Base-by-base conservation (phyloP, 1,284 basidiomycete genomes). In the Inonotus hispidus region DNA sequence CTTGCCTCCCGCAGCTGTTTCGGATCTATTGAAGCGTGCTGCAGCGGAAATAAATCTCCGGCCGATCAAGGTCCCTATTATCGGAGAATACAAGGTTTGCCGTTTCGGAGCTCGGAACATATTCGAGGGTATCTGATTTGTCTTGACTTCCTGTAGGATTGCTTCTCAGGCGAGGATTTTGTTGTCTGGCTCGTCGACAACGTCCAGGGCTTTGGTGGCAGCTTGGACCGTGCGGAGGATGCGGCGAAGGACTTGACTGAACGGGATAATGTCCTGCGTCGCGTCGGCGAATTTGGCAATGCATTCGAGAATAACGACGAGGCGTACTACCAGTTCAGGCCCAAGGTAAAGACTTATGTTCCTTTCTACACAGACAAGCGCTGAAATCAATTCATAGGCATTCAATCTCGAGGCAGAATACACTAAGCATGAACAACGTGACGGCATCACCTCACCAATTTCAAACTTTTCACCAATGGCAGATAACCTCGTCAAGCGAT, bases 91-190 rank as follows among this genome's bases (percentile, higher is more conserved):
- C 67, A 83, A 86, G 57, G 56, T 58, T 54, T 11, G 54, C 10
- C 16, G 19, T 2, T 35, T 45, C 41, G 29, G 29, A 39, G 19
- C 14, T 32, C n/a, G 10, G 21, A 8, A 46, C 8, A 3, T 5
- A 27, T 32, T 50, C n/a, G 19, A 14, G 29, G 25, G 10, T 21
- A 23, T 29, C 29, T 50, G 1, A 23, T 27, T n/a, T 29, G 1
- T 50, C 2, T 46, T 46, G 13, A 6, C 14, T 50, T 29, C 6
- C 38, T 25, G 4, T 23, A 58, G 23, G 88, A 92, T 66, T 90
- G 89, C 63, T 94, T 94, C 71, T 85, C 83, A 3, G 91, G 91
- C 54, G 88, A 90, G 46, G 91, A 93, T 64, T 84, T 93, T 64
- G 86, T 86, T 16, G 77, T 79, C 32, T 93, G 90, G 90, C 73